These are phyloP conservation scores for Dactylellina cionopaga DNA, from an alignment of 2,329 filamentous ascomycete genomes.

Conservation along the genomic window DNA sequence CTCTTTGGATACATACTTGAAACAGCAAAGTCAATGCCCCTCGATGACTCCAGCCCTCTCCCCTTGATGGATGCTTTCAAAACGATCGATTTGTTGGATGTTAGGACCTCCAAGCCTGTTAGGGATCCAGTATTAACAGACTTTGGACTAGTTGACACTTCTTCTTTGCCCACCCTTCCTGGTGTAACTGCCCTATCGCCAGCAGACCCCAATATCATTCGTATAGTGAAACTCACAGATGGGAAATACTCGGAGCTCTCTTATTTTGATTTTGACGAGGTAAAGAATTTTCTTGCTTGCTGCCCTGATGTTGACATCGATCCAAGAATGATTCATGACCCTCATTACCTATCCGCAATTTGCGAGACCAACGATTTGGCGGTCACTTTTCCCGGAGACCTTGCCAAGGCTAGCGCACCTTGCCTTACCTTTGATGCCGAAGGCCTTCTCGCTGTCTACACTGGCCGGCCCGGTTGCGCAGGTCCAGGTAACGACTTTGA, in stretches of 20 bases:
- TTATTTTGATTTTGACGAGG: constrained; percentile 3
- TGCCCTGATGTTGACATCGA: constrained; percentile 53
- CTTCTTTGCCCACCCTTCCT: background rate
- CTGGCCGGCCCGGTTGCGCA: constrained; percentile 59
- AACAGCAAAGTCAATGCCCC: constrained; percentile 57
- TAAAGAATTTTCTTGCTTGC: background rate
- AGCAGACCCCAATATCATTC: background rate
- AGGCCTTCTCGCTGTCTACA: constrained; percentile 60
- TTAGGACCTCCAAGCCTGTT: constrained; percentile 58
- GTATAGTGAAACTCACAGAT: background rate
- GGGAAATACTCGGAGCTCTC: constrained; percentile 11
- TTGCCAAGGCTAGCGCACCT: constrained; percentile 55
- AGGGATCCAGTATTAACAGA: constrained; percentile 56
- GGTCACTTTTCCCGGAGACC: constrained; percentile 56
- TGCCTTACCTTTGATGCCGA: constrained; percentile 60
- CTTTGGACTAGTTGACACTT: constrained; percentile 57
- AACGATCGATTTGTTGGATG: constrained; percentile 58
- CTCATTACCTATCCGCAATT: constrained; percentile 57
- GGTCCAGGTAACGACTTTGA: constrained; percentile 58
- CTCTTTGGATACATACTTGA: constrained; percentile 60
- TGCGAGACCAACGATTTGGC: constrained; percentile 58
- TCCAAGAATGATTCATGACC: constrained; percentile 55
- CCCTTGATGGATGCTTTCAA: constrained; percentile 57
- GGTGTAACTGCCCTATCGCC: background rate
- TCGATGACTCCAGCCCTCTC: constrained; percentile 30